These are phyloP conservation scores for Pueraria montana DNA, from an alignment of 306 rosid genomes.

Conservation along the genomic window DNA sequence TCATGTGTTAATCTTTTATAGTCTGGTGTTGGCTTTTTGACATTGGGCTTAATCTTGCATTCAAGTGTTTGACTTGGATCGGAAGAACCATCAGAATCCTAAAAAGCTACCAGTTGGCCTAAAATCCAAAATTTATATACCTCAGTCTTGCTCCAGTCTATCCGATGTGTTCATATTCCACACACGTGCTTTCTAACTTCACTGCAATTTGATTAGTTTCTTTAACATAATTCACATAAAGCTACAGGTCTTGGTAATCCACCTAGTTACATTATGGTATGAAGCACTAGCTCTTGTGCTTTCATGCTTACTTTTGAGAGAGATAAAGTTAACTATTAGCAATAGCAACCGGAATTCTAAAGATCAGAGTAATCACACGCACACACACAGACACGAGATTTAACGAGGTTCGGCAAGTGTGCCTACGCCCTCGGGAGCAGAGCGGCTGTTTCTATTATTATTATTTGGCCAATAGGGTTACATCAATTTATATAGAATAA, in stretches of 20 bases:
- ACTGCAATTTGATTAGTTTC: neutral
- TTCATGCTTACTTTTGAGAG: neutral
- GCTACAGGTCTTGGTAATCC: neutral
- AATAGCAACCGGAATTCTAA: too few relatives aligned
- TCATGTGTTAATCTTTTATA: neutral
- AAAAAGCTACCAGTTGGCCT: neutral
- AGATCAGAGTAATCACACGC: too few relatives aligned
- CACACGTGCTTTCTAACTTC: neutral
- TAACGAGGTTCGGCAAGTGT: too few relatives aligned
- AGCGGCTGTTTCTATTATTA: too few relatives aligned
- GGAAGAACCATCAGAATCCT: neutral
- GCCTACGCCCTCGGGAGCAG: too few relatives aligned
- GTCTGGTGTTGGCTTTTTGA: too few relatives aligned
- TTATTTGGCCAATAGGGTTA: too few relatives aligned
- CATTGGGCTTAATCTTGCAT: too few relatives aligned
- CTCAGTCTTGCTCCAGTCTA: neutral
- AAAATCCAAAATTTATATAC: neutral
- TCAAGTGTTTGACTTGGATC: too few relatives aligned
- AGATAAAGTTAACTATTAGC: too few relatives aligned
- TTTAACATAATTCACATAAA: neutral
- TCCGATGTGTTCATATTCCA: neutral
- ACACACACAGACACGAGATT: too few relatives aligned
- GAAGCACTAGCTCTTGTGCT: neutral
- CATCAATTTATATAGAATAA: too few relatives aligned
- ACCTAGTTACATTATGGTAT: neutral